Evolutionary conservation across 805 yeast genomes (phyloP).

Genomic region (Peterozyma xylosa): DNA sequence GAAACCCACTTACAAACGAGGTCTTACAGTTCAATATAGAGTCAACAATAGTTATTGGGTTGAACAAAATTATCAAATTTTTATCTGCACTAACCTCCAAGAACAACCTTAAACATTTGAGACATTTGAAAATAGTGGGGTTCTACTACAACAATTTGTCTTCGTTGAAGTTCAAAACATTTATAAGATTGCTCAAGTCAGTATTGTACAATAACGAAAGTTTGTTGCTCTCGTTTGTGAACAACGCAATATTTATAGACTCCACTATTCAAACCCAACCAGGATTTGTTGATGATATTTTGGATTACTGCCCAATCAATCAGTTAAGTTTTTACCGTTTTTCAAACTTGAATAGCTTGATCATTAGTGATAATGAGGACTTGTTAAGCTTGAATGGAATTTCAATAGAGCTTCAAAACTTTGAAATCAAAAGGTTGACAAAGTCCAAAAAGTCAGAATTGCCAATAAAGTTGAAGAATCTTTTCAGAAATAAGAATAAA

Average conservation of each 20-base stretch:
- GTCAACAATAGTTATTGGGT: neutral
- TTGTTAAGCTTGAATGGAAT: slow-evolving; percentile 2
- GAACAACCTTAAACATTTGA: neutral
- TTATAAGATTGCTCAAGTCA: neutral
- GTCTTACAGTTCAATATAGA: neutral
- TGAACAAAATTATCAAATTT: slow-evolving; percentile 1
- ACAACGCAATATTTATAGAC: slow-evolving; percentile 2
- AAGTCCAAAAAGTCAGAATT: no score
- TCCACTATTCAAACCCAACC: neutral
- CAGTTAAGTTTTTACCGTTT: slow-evolving; percentile 2
- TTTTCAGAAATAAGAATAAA: no score
- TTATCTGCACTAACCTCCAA: neutral
- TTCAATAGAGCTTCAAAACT: neutral
- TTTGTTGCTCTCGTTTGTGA: slow-evolving; percentile 2
- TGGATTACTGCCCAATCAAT: slow-evolving; percentile 1
- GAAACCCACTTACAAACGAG: neutral
- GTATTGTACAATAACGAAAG: slow-evolving; percentile 1
- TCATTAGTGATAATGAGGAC: neutral
- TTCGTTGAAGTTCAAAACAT: slow-evolving; percentile 1
- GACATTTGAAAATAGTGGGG: slow-evolving; percentile 1
- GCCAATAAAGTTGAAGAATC: no score
- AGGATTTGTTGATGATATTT: slow-evolving; percentile 1
- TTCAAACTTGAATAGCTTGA: neutral
- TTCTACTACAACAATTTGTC: slow-evolving; percentile 3
- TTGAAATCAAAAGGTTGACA: no score